Conservation (phyloP, 2,329 filamentous ascomycete genomes). For the Tolypocladium amazonense region DNA sequence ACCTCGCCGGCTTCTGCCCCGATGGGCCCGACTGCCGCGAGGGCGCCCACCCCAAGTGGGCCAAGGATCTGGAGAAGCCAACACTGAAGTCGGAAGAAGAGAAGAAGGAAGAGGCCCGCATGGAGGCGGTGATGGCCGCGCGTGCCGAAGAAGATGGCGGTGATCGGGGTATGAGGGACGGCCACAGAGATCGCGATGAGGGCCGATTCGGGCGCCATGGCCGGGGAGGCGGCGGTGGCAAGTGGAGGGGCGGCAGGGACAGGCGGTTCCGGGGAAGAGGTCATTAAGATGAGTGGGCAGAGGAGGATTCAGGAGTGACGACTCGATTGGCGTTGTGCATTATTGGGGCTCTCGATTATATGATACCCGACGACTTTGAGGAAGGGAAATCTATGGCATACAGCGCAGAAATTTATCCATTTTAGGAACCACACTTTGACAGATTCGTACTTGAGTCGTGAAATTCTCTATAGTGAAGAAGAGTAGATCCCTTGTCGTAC, state of each 20-base stretch:
- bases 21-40: constrained; percentile 65
- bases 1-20: constrained; percentile 90
- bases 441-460: background rate
- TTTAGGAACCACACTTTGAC: background rate
- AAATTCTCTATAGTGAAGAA: background rate
- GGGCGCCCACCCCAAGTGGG: constrained; percentile 76
- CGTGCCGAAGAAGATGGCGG: constrained; percentile 23
- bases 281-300: constrained; percentile 9
- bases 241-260: constrained; percentile 24
- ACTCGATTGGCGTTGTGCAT: background rate
- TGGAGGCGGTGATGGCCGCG: constrained; percentile 10
- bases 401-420: background rate
- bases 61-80: constrained; percentile 64
- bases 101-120: constrained; percentile 36
- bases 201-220: constrained; percentile 19
- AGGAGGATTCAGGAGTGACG: background rate
- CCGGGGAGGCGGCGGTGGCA: constrained; percentile 23
- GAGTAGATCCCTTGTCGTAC: background rate
- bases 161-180: constrained; percentile 21
- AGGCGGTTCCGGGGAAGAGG: constrained; percentile 24
- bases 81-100: constrained; percentile 58
- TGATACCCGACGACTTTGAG: background rate
- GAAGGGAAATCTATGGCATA: background rate
- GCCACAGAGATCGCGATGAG: constrained; percentile 21
- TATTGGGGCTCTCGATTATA: background rate